These are phyloP conservation scores for Uronychia binucleata DNA, from an alignment of 73 alveolate species.

Conservation along the genomic window DNA sequence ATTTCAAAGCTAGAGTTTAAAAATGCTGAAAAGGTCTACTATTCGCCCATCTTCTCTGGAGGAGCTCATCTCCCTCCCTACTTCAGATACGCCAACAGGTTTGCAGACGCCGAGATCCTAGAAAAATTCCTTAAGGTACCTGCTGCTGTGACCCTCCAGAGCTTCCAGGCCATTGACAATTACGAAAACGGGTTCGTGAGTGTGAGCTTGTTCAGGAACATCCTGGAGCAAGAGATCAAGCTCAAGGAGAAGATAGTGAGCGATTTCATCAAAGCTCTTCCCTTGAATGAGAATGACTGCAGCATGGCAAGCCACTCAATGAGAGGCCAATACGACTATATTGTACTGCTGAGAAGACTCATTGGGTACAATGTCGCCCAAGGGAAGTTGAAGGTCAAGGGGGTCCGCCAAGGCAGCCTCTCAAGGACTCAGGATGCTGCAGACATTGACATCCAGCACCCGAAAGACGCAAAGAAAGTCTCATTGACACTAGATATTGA, in stretches of 20 bases:
- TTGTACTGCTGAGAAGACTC: constrained; percentile 2
- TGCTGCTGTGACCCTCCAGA: not conserved
- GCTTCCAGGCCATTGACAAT: constrained; percentile 12
- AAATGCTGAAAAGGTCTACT: constrained; percentile 47
- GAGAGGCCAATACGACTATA: constrained; percentile 8
- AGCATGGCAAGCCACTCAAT: constrained; percentile 15
- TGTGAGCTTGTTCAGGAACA: constrained; percentile 29
- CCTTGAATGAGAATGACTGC: constrained; percentile 21
- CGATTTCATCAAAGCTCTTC: constrained; percentile 24
- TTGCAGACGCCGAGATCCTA: constrained; percentile 38
- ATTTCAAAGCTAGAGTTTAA: constrained; percentile 15
- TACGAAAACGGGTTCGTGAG: constrained; percentile 35
- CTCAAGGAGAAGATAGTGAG: constrained; percentile 62
- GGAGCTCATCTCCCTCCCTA: constrained; percentile 61
- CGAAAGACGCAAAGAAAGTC: constrained; percentile 12
- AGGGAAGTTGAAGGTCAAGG: not conserved
- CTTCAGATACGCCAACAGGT: constrained; percentile 28
- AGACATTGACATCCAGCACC: no score
- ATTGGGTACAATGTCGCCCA: constrained; percentile 1
- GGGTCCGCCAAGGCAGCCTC: not conserved
- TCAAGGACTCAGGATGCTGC: not conserved
- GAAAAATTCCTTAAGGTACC: constrained; percentile 40
- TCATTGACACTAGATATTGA: constrained; percentile 25
- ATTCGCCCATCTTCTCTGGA: constrained; percentile 41
- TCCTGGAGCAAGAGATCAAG: constrained; percentile 55